Base-by-base conservation (phyloP, 1,284 basidiomycete species). In the Leccinum griseonigrum region DNA sequence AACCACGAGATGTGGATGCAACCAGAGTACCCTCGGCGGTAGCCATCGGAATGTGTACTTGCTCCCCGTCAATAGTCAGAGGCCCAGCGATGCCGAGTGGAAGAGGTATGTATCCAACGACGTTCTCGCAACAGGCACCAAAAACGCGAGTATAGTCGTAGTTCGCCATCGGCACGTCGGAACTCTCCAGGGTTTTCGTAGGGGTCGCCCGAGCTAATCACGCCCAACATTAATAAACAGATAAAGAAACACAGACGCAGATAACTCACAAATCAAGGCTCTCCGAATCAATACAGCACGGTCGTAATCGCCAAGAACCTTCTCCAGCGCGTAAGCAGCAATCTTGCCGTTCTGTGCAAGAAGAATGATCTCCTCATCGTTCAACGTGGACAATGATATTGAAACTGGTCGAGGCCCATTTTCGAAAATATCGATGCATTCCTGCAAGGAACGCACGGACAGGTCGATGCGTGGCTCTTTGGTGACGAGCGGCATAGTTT, bases 41-140 rank as follows among this genome's bases (percentile, higher is more conserved):
- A 36, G 97, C 97, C 97, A 99, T 99, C 16, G 97, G 97, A 67
- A 99, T 95, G 57, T 91, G 97, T 70, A 89, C 88, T 54, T 90
- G 76, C 64, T 87, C 81, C 46, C 93, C 95, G 69, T 99, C 97
- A 71, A 99, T 85, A 60, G 87, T 92, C 54, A 99, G 86, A 3
- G 97, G 97, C 4, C 97, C 97, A 5, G 97, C 97, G 64, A 99
- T 92, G 71, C 97, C 97, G 59, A 99, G 87, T 0, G 97, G 97
- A 40, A 99, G 77, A 28, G 97, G 97, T 77, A 98, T 96, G 76
- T 92, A 99, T 26, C 97, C 97, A 54, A 99, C 87, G 54, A 99
- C 97, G 75, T 99, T 99, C 79, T 99, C 97, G 77, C 97, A 99
- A 79, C 97, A 99, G 3, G 97, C 96, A 63, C 96, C 97, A 66